A percentile compares a stretch with the other conserved stretches of the same genome.
Conservation (phyloP, 495 filamentous ascomycete species). For the Penicillium turbatum region DNA sequence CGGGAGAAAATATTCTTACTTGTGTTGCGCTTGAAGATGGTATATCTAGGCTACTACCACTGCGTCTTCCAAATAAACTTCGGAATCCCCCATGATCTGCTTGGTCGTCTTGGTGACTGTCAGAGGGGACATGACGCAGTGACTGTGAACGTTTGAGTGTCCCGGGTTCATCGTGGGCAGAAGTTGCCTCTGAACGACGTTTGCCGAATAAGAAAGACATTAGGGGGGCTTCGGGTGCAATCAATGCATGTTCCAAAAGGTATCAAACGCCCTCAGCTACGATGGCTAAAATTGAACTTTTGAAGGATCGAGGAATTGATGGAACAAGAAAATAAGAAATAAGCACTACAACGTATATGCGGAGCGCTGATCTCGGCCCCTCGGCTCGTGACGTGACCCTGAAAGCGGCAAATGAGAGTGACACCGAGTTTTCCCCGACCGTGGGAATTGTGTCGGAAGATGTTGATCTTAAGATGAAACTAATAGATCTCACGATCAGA, state of each 20-base stretch:
- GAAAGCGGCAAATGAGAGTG: slow-evolving; percentile 10
- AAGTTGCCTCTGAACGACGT: slow-evolving; percentile 19
- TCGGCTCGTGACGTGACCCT: slow-evolving; percentile 22
- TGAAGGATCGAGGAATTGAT: not conserved
- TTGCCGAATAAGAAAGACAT: slow-evolving; percentile 26
- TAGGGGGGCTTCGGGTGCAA: not conserved
- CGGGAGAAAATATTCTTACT: not conserved
- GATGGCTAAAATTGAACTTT: not conserved
- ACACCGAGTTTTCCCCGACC: slow-evolving; percentile 13
- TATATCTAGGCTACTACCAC: slow-evolving; percentile 9
- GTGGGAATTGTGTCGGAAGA: not conserved
- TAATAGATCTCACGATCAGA: not conserved
- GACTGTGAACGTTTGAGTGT: not conserved
- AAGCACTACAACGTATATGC: slow-evolving; percentile 1
- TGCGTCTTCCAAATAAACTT: slow-evolving; percentile 28
- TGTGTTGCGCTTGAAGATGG: not conserved
- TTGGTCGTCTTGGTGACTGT: slow-evolving; percentile 1
- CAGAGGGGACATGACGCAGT: slow-evolving; percentile 4
- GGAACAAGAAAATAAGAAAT: not conserved
- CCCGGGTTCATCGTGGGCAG: slow-evolving; percentile 1
- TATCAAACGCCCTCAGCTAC: not conserved
- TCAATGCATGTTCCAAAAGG: not conserved
- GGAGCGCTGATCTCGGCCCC: slow-evolving; percentile 8
- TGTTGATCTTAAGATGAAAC: too few relatives aligned
- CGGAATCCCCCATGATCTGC: slow-evolving; percentile 20